Percentiles rank a stretch among this genome's conserved stretches.
Evolutionary conservation across 2,329 filamentous ascomycete genomes (phyloP).

Genomic region (Cladosporium cucumerinum): DNA sequence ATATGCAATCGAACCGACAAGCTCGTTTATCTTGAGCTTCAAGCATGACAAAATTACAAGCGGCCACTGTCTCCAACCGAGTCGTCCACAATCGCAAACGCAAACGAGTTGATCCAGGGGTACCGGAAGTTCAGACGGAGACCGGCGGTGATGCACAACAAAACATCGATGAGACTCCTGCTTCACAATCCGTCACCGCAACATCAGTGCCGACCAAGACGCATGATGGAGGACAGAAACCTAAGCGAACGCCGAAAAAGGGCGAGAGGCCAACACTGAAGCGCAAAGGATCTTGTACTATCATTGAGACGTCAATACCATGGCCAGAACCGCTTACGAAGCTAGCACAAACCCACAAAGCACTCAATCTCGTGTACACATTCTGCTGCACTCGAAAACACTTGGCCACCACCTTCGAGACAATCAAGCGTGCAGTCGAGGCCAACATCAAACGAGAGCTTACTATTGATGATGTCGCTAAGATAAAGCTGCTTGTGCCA

Average conservation of each 20-base stretch:
- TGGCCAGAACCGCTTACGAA: conserved; percentile 76
- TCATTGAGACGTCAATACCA: conserved; percentile 52
- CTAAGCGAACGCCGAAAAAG: conserved; percentile 43
- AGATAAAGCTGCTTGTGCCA: conserved; percentile 74
- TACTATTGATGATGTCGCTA: conserved; percentile 73
- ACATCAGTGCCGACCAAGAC: conserved; percentile 55
- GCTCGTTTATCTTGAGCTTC: neutral
- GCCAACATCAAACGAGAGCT: conserved; percentile 71
- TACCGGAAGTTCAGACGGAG: neutral
- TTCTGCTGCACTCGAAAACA: conserved; percentile 94
- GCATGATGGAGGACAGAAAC: conserved; percentile 55
- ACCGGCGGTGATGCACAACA: neutral
- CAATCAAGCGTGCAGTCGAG: conserved; percentile 79
- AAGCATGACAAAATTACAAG: conserved; percentile 47
- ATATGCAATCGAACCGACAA: neutral
- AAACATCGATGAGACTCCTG: conserved; percentile 18
- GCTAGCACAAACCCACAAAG: conserved; percentile 73
- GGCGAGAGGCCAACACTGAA: conserved; percentile 39
- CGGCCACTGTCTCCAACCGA: conserved; percentile 48
- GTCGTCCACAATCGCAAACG: conserved; percentile 43
- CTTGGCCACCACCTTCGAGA: conserved; percentile 86
- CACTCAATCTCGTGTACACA: conserved; percentile 88
- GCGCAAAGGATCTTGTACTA: conserved; percentile 48
- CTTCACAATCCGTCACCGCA: conserved; percentile 17
- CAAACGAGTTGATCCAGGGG: conserved; percentile 33